Evolutionary conservation across 2,329 filamentous ascomycete genomes (phyloP).

Genomic region (Sporothrix phasma): DNA sequence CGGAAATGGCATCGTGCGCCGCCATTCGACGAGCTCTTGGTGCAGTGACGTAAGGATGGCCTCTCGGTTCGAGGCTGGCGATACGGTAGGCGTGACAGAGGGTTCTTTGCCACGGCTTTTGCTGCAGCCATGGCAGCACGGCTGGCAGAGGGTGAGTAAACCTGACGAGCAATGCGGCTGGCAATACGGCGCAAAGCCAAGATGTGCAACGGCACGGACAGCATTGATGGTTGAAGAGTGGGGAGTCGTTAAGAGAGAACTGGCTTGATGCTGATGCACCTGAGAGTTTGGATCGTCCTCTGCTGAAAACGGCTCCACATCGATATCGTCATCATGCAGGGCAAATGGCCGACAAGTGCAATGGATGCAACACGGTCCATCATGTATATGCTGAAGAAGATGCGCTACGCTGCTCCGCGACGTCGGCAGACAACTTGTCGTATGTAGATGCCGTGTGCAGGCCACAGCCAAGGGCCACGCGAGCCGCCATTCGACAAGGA

Average conservation of each 20-base stretch:
- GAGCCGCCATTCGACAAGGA: conserved; percentile 35
- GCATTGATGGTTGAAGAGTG: conserved; percentile 26
- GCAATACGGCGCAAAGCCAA: conserved; percentile 32
- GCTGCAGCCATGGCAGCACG: neutral
- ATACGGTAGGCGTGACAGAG: no score
- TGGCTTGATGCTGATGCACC: conserved; percentile 16
- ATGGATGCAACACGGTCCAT: conserved; percentile 39
- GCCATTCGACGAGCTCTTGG: conserved; percentile 34
- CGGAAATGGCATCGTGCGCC: conserved; percentile 35
- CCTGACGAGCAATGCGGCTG: conserved; percentile 30
- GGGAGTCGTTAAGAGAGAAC: conserved; percentile 4
- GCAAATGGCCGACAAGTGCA: conserved; percentile 35
- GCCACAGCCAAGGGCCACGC: conserved; percentile 30
- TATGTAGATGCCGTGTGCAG: conserved; percentile 27
- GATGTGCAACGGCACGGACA: conserved; percentile 35
- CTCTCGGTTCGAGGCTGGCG: conserved; percentile 20
- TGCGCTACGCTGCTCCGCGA: conserved; percentile 29
- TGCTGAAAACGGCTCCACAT: conserved; percentile 31
- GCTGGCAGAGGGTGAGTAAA: conserved; percentile 25
- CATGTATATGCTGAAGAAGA: conserved; percentile 40
- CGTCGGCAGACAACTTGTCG: conserved; percentile 25
- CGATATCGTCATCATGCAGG: conserved; percentile 37
- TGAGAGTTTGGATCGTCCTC: conserved; percentile 29
- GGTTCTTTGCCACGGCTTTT: neutral
- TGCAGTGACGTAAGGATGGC: conserved; percentile 27